Base-by-base conservation (phyloP, 2,329 filamentous ascomycete species). In the Exophiala xenobiotica region DNA sequence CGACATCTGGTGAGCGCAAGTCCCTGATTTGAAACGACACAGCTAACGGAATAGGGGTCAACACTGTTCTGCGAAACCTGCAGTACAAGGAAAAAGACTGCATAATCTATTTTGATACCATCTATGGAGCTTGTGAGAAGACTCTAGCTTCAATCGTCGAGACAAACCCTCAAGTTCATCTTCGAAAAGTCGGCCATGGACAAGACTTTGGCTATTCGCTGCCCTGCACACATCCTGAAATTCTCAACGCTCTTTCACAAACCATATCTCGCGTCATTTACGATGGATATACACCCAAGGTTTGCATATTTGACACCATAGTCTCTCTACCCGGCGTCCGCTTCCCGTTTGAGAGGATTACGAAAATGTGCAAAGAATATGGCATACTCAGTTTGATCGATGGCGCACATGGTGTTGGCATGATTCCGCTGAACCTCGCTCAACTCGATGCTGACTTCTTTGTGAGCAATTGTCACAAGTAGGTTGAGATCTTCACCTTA, bases 381-480 rank as follows among this genome's bases (percentile, higher is more conserved):
- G 81, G 79, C 0, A 73, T 96, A 2, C 65, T 92, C 47, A 90
- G 86, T 61, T 73, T 89, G 16, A 75, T 96, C 29, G 92, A 97
- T 66, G 91, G 82, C 12, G 92, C 92, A 0, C 92, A 97, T 69
- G 86, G 86, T 1, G 72, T 95, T 19, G 92, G 92, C 1, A 86
- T 93, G 69, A 77, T 96, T 6, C 75, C 79, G 1, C 68, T 96
- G 6, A 81, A 95, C 67, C 70, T 96, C 11, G 58, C 65, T 0
- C 67, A 70, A 3, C 71, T 90, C 2, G 80, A 90, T 56, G 85
- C 90, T 0, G 91, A 96, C 68, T 96, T 95, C 71, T 88, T 95
- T 64, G 79, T 92, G 11, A 86, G 79, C 49, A 96, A 96, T 67
- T 88, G 84, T 61, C 88, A 95, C 74, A 95, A 95, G 67, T 73